phyloP scores from a whole-genome alignment of 768 basidiomycete genomes.

The Mycena kentingensis region DNA sequence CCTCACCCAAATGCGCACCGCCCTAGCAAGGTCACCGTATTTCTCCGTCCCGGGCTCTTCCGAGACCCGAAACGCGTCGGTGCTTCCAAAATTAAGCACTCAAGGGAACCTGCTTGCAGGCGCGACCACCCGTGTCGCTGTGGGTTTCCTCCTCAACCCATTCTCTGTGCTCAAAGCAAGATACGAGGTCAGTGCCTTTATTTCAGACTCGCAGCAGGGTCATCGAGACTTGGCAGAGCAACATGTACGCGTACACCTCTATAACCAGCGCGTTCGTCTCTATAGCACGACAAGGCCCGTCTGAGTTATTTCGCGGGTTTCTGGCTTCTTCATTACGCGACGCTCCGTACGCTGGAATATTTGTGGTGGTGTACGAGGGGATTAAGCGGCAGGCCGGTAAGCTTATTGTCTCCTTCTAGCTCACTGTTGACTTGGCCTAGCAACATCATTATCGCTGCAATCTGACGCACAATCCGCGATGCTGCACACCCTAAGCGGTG shows the following conservation, averaged over 20 bases:
- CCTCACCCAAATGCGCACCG: slow-evolving; percentile 76
- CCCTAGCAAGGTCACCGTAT: slow-evolving; percentile 72
- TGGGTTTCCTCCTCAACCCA: slow-evolving; percentile 87
- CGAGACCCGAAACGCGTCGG: slow-evolving; percentile 42
- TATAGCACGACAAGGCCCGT: slow-evolving; percentile 69
- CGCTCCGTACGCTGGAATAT: slow-evolving; percentile 92
- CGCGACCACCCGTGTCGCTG: slow-evolving; percentile 74
- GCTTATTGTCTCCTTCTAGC: slow-evolving; percentile 21
- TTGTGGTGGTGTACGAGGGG: slow-evolving; percentile 85
- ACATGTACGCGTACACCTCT: slow-evolving; percentile 70
- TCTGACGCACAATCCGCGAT: slow-evolving; percentile 49
- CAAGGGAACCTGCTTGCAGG: slow-evolving; percentile 87
- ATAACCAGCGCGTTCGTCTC: slow-evolving; percentile 59
- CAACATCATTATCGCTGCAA: slow-evolving; percentile 43
- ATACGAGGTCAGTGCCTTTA: slow-evolving; percentile 67
- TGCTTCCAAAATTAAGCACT: slow-evolving; percentile 68
- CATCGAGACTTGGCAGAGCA: slow-evolving; percentile 53
- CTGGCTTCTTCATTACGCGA: slow-evolving; percentile 88
- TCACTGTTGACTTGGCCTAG: slow-evolving; percentile 32
- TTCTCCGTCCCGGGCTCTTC: slow-evolving; percentile 48
- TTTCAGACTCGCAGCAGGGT: background rate
- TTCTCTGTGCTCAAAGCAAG: slow-evolving; percentile 91
- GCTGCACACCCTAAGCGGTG: slow-evolving; percentile 69
- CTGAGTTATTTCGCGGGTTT: slow-evolving; percentile 84
- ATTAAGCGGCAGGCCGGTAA: slow-evolving; percentile 75